Evolutionary conservation across 2,329 filamentous ascomycete genomes (phyloP), one percentile per base, ranked within the genome.

Genomic region (Penicillium aurantiogriseum): DNA sequence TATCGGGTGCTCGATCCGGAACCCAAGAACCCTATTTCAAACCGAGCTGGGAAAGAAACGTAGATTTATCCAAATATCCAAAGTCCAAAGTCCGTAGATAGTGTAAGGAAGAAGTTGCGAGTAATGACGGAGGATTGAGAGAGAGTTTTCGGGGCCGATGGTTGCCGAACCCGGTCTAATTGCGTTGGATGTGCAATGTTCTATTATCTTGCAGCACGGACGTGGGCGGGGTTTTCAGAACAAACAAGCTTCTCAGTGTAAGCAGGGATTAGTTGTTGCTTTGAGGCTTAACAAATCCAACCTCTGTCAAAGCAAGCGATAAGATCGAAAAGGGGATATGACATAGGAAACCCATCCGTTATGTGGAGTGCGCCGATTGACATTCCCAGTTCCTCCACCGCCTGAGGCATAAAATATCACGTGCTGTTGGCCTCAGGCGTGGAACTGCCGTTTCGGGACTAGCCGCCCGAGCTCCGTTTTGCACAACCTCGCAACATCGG

Each of bases 1-100:
- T 73, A 68, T 69, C 71, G 72, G 56, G 68, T 70, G 72, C 70
- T 72, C 71, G 71, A 71, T 70, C 73, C 72, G 72, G 70, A 74
- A 74, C 69, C 69, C 68, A 73, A 65, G 59, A 61, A 57, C 59
- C 52, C 56, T 57, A 63, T 45, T 54, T 61, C 54, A 58, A 61
- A 56, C 57, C 55, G 43, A 53, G 45, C 46, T 44, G 56, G 51
- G 42, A 42, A 54, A 50, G 39, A 47, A 38, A 47, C 33, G 42
- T 23, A 51, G 51, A 55, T 29, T 29, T 35, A 27, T 15, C 17
- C 23, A 29, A 33, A 42, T 39, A 23, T 25, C 25, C 51, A 33
- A 5, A 11, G 13, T 36, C 15, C 9, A 44, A 5, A 15, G 17
- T 36, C 38, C 9, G n/a, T 25, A 19, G 35, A 15, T 33, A n/a